Evolutionary conservation across 139 green algal species (phyloP), one percentile per base, ranked within the genome.

Genomic region (Marvania coccoides): DNA sequence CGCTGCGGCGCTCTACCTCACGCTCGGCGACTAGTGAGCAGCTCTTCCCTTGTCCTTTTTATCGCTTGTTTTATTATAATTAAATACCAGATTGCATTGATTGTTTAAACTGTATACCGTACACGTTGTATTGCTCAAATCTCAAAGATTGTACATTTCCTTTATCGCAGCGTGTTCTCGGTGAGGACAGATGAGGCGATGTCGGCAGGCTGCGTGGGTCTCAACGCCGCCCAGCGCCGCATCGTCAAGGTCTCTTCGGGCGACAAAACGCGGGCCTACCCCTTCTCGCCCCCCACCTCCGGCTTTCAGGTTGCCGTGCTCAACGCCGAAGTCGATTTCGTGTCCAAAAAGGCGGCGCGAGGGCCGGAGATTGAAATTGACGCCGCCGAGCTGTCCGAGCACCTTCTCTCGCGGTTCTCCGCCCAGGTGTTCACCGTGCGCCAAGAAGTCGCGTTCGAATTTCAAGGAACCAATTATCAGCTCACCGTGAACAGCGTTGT

Each of bases 371-470:
- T 73, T 7, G 86, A 94, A 62, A 28, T 93, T 36, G 63, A 83
- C n/a, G 83, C 87, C 0, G 62, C 65, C 2, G 68, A 84, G 1
- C 34, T 95, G n/a, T 86, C 81, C 54, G 66, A 65, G 6, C 67
- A 88, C 47, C 47, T 94, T 23, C 42, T 83, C 4, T 63, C 70
- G 19, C 63, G 67, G 19, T 91, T 92, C 85, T 13, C 7, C 61
- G 45, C 42, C n/a, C 78, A 94, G 83, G 68, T 97, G 3, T 82
- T 97, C 4, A 81, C 77, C 0, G 58, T 81, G 2, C 72, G 77
- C 4, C 92, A 98, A 74, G 74, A 88, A 39, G n/a, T 92, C 0
- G 81, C 84, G 0, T 97, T 97, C 70, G 92, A 98, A 64, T 90
- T 85, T 58, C 79, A 88, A 40, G 88, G 86, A 24, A 76, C 54